phyloP scores from a whole-genome alignment of 345 rosid genomes.

The Melaleuca quinquenervia region DNA sequence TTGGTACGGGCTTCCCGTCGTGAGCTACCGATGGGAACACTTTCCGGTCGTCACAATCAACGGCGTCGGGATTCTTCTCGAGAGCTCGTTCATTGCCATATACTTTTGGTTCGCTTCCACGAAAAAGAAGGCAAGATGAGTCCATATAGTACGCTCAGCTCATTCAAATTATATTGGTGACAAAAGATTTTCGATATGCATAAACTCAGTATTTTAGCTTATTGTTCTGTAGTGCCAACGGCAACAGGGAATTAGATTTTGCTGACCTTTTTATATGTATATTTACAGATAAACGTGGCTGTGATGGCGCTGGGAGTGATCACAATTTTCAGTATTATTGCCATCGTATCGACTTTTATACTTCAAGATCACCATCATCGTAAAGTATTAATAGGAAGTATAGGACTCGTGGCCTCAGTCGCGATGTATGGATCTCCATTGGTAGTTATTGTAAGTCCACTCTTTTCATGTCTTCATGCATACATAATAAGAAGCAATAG shows the following conservation, averaged over 20 bases:
- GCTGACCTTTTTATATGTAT: background rate
- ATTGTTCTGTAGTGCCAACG: background rate
- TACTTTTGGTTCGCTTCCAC: slow-evolving; percentile 43
- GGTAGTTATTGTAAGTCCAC: slow-evolving; percentile 48
- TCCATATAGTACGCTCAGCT: background rate
- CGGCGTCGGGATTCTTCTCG: slow-evolving; percentile 60
- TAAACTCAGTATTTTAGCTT: background rate
- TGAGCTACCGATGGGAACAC: slow-evolving; percentile 78
- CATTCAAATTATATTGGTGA: background rate
- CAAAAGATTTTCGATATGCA: background rate
- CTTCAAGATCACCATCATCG: slow-evolving; percentile 60
- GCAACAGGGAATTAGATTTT: background rate
- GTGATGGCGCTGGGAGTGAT: slow-evolving; percentile 19
- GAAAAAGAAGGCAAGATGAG: slow-evolving; percentile 44
- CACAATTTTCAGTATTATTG: slow-evolving; percentile 18
- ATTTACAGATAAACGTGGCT: slow-evolving; percentile 45
- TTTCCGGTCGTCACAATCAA: slow-evolving; percentile 64
- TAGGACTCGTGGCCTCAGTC: slow-evolving; percentile 48
- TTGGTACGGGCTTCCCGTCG: slow-evolving; percentile 83
- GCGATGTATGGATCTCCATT: slow-evolving; percentile 78
- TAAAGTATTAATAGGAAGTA: slow-evolving; percentile 52
- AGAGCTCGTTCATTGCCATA: slow-evolving; percentile 51
- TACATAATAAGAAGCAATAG: background rate
- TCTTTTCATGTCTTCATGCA: background rate
- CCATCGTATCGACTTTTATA: slow-evolving; percentile 26